phyloP scores from a whole-genome alignment of 495 filamentous ascomycete genomes.

The Hypomontagnella submonticulosa region DNA sequence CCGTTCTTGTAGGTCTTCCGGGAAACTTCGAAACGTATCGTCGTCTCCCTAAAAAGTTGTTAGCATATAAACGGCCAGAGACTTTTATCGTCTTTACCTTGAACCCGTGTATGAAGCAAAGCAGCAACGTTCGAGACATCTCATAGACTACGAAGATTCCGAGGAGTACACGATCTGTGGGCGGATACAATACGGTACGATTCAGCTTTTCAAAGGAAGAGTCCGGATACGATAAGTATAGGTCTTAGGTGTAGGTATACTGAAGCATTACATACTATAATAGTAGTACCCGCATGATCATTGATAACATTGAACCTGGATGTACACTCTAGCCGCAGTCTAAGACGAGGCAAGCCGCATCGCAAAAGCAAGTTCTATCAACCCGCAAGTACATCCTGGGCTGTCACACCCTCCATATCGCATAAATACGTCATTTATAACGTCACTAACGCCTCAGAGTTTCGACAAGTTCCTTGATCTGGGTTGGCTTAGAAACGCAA shows the following conservation, averaged over 20 bases:
- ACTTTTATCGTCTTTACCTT: slow-evolving; percentile 66
- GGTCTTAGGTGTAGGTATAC: too few species aligned
- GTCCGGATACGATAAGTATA: slow-evolving; percentile 1
- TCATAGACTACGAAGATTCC: slow-evolving; percentile 7
- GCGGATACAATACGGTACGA: too few species aligned
- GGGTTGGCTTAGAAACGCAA: background rate
- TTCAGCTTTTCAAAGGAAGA: background rate
- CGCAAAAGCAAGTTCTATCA: background rate
- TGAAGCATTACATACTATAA: background rate
- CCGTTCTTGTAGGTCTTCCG: slow-evolving; percentile 73
- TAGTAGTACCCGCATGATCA: too few species aligned
- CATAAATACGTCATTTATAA: slow-evolving; percentile 39
- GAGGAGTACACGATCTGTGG: too few species aligned
- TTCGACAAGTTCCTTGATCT: slow-evolving; percentile 8
- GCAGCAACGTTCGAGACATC: slow-evolving; percentile 83
- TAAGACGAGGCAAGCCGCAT: background rate
- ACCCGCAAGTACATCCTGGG: background rate
- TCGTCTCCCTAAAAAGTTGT: slow-evolving; percentile 73
- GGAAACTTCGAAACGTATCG: slow-evolving; percentile 85
- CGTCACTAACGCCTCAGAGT: slow-evolving; percentile 35
- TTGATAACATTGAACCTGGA: too few species aligned
- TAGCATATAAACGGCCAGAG: background rate
- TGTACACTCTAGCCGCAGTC: slow-evolving; percentile 5
- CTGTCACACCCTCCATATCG: slow-evolving; percentile 32
- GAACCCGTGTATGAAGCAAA: slow-evolving; percentile 95